Conservation (phyloP, 2,329 filamentous ascomycete species). For the Colletotrichum cordylinicola region DNA sequence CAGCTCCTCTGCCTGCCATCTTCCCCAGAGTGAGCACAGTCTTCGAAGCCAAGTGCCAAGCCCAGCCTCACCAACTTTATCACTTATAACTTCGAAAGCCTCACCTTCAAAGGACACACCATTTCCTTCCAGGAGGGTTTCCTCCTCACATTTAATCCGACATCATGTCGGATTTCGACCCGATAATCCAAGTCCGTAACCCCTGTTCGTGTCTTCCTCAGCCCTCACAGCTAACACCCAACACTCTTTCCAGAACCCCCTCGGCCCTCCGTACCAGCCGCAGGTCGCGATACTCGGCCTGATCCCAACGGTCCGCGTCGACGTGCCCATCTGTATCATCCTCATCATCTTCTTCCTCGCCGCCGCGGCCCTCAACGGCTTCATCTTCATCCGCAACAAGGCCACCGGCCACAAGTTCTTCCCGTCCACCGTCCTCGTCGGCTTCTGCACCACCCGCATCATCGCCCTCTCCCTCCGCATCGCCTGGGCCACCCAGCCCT, state of each 20-base stretch:
- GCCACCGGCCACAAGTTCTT: slow-evolving; percentile 62
- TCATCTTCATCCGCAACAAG: slow-evolving; percentile 58
- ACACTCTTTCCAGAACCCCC: slow-evolving; percentile 12
- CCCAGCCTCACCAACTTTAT: neutral
- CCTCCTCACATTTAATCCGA: neutral
- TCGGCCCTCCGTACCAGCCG: slow-evolving; percentile 43
- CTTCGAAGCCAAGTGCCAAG: neutral
- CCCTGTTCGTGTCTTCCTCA: neutral
- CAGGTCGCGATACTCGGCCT: slow-evolving; percentile 60
- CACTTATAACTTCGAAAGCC: neutral
- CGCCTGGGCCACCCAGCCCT: slow-evolving; percentile 53
- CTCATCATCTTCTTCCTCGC: slow-evolving; percentile 64
- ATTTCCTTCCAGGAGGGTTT: neutral
- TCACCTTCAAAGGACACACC: neutral
- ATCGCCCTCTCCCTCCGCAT: slow-evolving; percentile 57
- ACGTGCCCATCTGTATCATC: slow-evolving; percentile 69
- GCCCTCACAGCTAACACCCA: neutral
- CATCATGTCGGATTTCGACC: neutral
- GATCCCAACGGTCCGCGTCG: slow-evolving; percentile 59
- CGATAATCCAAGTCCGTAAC: neutral
- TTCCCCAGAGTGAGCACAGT: neutral
- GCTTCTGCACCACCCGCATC: slow-evolving; percentile 62
- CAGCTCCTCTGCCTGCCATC: neutral
- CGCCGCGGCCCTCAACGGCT: slow-evolving; percentile 63
- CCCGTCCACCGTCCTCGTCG: slow-evolving; percentile 63